phyloP scores from a whole-genome alignment of 805 yeast species.

The Lachancea sp. region DNA sequence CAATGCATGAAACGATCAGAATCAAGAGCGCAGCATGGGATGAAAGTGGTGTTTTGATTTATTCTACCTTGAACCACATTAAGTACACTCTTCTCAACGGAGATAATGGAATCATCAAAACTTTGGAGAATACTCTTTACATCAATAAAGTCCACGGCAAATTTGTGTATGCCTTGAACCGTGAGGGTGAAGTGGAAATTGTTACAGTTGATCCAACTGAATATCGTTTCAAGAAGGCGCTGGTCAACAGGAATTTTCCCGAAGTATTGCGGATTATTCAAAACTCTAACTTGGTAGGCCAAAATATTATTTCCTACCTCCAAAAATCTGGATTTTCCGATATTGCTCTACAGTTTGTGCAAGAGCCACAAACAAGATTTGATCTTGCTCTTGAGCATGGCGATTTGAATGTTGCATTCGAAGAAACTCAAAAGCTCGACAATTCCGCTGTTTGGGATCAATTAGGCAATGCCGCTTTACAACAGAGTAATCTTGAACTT shows the following conservation, averaged over 20 bases:
- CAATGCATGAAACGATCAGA: conserved; percentile 93
- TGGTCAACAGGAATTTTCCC: conserved; percentile 80
- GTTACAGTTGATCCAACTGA: conserved; percentile 90
- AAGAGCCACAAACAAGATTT: conserved; percentile 92
- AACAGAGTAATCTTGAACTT: conserved; percentile 80
- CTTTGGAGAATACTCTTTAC: conserved; percentile 83
- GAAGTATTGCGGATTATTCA: conserved; percentile 88
- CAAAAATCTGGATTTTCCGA: conserved; percentile 96
- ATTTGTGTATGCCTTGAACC: conserved; percentile 71
- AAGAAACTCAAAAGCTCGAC: conserved; percentile 76
- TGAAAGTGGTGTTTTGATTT: conserved; percentile 82
- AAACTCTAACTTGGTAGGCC: conserved; percentile 90
- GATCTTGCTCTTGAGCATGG: conserved; percentile 94
- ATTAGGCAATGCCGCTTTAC: conserved; percentile 77
- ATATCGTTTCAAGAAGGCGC: conserved; percentile 89
- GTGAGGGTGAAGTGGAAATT: conserved; percentile 78
- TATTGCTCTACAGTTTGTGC: conserved; percentile 92
- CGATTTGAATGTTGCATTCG: conserved; percentile 77
- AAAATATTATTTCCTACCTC: conserved; percentile 89
- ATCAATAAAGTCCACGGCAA: conserved; percentile 64
- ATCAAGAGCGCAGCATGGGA: conserved; percentile 98
- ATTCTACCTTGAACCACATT: conserved; percentile 92
- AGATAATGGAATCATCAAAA: conserved; percentile 89
- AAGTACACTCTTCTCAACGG: conserved; percentile 91
- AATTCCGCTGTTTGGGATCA: conserved; percentile 68